Evolutionary conservation across 208 protist genomes (phyloP), one percentile per base, ranked within the genome.

Genomic region (Naegleria fowleri): DNA sequence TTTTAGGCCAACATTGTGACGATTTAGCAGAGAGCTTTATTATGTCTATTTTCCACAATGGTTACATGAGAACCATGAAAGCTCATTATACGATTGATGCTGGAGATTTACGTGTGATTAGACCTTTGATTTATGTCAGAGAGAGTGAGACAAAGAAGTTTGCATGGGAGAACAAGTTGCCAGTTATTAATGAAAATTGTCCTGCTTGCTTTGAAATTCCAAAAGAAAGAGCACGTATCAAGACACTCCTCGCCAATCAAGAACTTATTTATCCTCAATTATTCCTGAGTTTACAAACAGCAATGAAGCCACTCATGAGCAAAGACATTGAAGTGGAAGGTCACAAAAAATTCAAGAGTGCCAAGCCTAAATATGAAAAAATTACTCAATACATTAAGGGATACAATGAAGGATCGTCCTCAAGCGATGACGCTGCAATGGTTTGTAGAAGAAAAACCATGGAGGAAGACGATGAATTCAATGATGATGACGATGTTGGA

Each of bases 41-140:
- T 19, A 97, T 97, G 94, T 94, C 92, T 5, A 91, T 94, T 5
- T 94, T 97, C 83, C 93, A 95, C 90, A 97, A 97, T 92, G 96
- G 96, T 29, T 88, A 86, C 40, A 88, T 96, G n/a, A 75, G 91
- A 38, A 96, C 95, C 25, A 97, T 97, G 96, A 96, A 97, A 91
- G 95, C 95, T 5, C 79, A 95, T 88, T 97, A 97, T 90, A 38
- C 67, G 6, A 92, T 94, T 59, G 89, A 94, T 36, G 92, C 91
- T 39, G 94, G 93, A 51, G 95, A 96, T 93, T 51, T 97, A 33
- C 91, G 96, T 43, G 91, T 97, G 9, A 96, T 97, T 39, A 84
- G 96, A 41, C 96, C 96, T 40, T 86, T 97, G 0, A 90, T 91
- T 40, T 95, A 95, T 87, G 91, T 96, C 16, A 91, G 95, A 36